A percentile compares a stretch with the other conserved stretches of the same genome.
These are phyloP conservation scores for Candida dubliniensis DNA, from an alignment of 1,139 yeast species.

Conservation along the genomic window DNA sequence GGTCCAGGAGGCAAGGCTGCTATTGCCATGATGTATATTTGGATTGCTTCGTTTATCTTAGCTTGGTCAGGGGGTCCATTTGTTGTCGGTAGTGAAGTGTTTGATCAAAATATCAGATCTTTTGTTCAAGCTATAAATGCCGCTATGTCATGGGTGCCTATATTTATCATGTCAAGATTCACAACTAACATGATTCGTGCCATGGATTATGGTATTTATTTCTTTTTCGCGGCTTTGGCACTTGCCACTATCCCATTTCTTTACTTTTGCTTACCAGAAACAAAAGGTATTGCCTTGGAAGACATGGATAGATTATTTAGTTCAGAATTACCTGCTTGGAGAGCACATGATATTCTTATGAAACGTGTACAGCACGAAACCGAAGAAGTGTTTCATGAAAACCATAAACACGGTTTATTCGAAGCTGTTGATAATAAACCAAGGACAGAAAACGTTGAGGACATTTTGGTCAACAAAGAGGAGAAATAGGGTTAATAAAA, in stretches of 20 bases:
- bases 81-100: constrained; percentile 44
- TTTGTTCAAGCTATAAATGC: constrained; percentile 47
- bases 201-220: constrained; percentile 44
- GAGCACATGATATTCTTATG: constrained; percentile 30
- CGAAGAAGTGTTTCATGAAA: constrained; percentile 17
- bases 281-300: constrained; percentile 44
- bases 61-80: constrained; percentile 50
- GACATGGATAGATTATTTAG: constrained; percentile 45
- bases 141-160: constrained; percentile 45
- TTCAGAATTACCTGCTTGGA: constrained; percentile 27
- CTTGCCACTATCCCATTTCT: constrained; percentile 36
- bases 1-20: constrained; percentile 49
- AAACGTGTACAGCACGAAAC: constrained; percentile 21
- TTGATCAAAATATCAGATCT: constrained; percentile 43
- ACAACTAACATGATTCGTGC: constrained; percentile 38
- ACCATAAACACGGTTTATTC: constrained; percentile 13
- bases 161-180: constrained; percentile 41
- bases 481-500: not conserved
- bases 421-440: constrained; percentile 12
- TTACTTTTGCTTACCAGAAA: constrained; percentile 39
- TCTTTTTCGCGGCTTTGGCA: constrained; percentile 39
- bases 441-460: constrained; percentile 12
- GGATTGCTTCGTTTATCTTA: constrained; percentile 44
- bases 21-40: constrained; percentile 43
- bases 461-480: constrained; percentile 6